These are phyloP conservation scores for Arbutus unedo DNA, from an alignment of 148 eudicot species.

Conservation along the genomic window DNA sequence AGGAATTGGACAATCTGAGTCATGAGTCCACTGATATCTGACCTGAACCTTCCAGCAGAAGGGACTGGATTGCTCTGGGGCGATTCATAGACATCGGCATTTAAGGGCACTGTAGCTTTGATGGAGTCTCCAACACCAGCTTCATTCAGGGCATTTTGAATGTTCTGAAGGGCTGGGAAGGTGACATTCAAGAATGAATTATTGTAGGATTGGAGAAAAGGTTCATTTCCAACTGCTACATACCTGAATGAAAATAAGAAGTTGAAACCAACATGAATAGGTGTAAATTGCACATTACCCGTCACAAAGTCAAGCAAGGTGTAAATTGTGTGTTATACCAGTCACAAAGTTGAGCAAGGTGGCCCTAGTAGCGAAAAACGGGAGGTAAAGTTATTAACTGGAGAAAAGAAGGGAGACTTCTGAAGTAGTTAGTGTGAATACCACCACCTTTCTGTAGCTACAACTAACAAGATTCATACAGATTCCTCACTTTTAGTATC, in stretches of 20 bases:
- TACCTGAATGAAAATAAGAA: constrained; percentile 45
- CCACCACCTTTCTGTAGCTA: background rate
- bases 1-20: constrained; percentile 60
- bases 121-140: constrained; percentile 61
- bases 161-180: constrained; percentile 76
- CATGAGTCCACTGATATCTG: constrained; percentile 57
- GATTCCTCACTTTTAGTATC: background rate
- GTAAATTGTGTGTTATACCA: background rate
- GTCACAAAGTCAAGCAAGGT: background rate
- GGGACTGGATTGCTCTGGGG: constrained; percentile 61
- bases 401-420: background rate
- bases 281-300: background rate
- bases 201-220: constrained; percentile 71
- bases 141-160: constrained; percentile 79
- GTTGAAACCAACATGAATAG: background rate
- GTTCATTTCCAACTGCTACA: constrained; percentile 93
- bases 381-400: background rate
- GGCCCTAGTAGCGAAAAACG: background rate
- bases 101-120: constrained; percentile 81
- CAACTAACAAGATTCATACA: no score
- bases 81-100: constrained; percentile 78
- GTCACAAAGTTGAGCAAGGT: background rate
- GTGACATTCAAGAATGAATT: constrained; percentile 51
- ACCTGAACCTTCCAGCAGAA: constrained; percentile 71
- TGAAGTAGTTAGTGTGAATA: background rate